Evolutionary conservation across 495 filamentous ascomycete genomes (phyloP).

Genomic region (Aspergillus egyptiacus): DNA sequence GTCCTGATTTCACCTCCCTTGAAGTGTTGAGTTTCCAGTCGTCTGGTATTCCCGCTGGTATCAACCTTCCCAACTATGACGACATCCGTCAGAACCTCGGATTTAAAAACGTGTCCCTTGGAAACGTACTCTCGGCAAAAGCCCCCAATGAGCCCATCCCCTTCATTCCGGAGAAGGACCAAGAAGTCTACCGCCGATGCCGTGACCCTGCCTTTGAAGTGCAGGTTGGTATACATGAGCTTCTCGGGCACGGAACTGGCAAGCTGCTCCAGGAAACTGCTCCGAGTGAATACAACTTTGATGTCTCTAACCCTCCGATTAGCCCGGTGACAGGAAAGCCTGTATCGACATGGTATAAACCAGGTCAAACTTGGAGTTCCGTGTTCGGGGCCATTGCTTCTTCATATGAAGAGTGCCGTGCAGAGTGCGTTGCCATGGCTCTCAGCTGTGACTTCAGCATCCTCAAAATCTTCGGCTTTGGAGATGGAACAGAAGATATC

Average conservation of each 20-base stretch:
- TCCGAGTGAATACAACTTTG: constrained; percentile 80
- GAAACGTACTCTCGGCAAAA: constrained; percentile 87
- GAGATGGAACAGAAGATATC: constrained; percentile 64
- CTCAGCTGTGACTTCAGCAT: constrained; percentile 84
- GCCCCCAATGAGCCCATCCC: constrained; percentile 83
- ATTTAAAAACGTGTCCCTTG: constrained; percentile 97
- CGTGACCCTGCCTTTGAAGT: constrained; percentile 88
- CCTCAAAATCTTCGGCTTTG: constrained; percentile 86
- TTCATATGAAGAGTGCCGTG: constrained; percentile 79
- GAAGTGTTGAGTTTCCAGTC: constrained; percentile 71
- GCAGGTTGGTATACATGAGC: constrained; percentile 91
- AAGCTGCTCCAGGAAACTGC: constrained; percentile 89
- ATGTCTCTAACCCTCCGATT: constrained; percentile 68
- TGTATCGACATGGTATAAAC: constrained; percentile 81
- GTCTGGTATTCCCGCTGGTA: constrained; percentile 76
- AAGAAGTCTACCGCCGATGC: constrained; percentile 70
- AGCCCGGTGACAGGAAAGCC: constrained; percentile 73
- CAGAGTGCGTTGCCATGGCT: constrained; percentile 90
- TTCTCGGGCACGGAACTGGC: constrained; percentile 92
- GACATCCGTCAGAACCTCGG: constrained; percentile 87
- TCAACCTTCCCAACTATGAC: constrained; percentile 86
- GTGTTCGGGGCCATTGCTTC: constrained; percentile 83
- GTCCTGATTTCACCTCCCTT: constrained; percentile 87
- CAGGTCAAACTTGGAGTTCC: constrained; percentile 88
- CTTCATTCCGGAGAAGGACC: constrained; percentile 71